These are phyloP conservation scores for Colletotrichum chlorophyti DNA, from an alignment of 2,329 filamentous ascomycete species.

Conservation along the genomic window DNA sequence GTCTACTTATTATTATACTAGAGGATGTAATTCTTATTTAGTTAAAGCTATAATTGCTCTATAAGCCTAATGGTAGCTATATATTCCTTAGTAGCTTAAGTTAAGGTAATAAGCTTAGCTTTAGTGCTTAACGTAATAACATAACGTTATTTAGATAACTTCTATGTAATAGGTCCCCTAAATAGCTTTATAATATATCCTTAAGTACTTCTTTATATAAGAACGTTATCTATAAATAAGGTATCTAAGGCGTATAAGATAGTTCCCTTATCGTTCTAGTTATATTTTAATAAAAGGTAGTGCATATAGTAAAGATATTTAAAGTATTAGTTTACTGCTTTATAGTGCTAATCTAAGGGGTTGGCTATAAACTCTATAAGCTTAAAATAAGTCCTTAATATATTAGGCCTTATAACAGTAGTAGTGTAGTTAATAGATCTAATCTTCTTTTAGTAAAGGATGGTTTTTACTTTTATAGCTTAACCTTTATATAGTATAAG, in stretches of 20 bases:
- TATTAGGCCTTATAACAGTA: not conserved
- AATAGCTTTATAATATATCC: conserved; percentile 12
- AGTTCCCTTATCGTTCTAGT: not conserved
- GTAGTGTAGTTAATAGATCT: not conserved
- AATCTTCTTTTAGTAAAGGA: no score
- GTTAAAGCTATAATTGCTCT: not conserved
- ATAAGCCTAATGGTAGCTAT: not conserved
- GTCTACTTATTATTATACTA: not conserved
- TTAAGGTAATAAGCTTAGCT: conserved; percentile 7
- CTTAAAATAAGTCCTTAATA: not conserved
- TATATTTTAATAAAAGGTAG: not conserved
- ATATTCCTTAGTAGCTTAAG: conserved; percentile 7
- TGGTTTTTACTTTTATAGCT: no score
- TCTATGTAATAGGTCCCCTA: conserved; percentile 4
- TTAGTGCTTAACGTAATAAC: conserved; percentile 11
- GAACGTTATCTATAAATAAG: conserved; percentile 3
- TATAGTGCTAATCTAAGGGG: no score
- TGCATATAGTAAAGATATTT: not conserved
- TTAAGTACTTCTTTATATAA: conserved; percentile 11
- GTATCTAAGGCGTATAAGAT: conserved; percentile 3
- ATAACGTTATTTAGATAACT: conserved; percentile 3
- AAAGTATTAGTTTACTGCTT: no score
- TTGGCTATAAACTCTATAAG: not conserved
- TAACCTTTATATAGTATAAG: no score
- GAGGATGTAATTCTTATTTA: not conserved